A percentile compares a stretch with the other conserved stretches of the same genome.
Evolutionary conservation across 805 yeast species (phyloP).

Genomic region (Candida sphagnicola): DNA sequence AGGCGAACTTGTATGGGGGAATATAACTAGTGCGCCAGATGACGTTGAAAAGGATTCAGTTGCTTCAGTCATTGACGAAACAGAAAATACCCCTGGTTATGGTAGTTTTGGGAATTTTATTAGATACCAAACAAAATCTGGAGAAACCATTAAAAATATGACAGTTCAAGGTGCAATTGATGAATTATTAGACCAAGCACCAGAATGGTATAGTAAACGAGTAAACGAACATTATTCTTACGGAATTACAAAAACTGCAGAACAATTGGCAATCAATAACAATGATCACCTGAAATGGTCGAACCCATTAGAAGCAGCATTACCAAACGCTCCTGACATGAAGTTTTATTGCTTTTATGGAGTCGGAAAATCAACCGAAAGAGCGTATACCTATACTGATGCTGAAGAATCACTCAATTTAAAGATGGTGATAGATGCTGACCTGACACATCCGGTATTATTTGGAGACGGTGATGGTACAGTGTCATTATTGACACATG

Average conservation of each 20-base stretch:
- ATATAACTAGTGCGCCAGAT: slow-evolving; percentile 62
- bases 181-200: slow-evolving; percentile 58
- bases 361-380: slow-evolving; percentile 93
- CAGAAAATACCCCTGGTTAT: slow-evolving; percentile 21
- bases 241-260: slow-evolving; percentile 62
- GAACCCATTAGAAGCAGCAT: slow-evolving; percentile 89
- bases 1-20: slow-evolving; percentile 88
- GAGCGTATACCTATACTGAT: slow-evolving; percentile 82
- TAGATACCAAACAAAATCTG: slow-evolving; percentile 44
- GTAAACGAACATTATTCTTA: slow-evolving; percentile 69
- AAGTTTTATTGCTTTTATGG: slow-evolving; percentile 89
- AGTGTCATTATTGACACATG: slow-evolving; percentile 77
- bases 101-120: slow-evolving; percentile 69
- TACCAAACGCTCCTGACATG: slow-evolving; percentile 93
- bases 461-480: slow-evolving; percentile 97
- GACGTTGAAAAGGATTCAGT: slow-evolving; percentile 41
- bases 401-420: slow-evolving; percentile 49
- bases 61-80: slow-evolving; percentile 15
- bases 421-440: slow-evolving; percentile 69
- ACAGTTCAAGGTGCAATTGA: slow-evolving; percentile 70
- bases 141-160: slow-evolving; percentile 45
- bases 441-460: slow-evolving; percentile 59
- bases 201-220: slow-evolving; percentile 70
- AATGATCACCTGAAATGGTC: slow-evolving; percentile 79
- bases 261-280: slow-evolving; percentile 63